Evolutionary conservation across 495 filamentous ascomycete genomes (phyloP).

Genomic region (Trichoderma gamsii): DNA sequence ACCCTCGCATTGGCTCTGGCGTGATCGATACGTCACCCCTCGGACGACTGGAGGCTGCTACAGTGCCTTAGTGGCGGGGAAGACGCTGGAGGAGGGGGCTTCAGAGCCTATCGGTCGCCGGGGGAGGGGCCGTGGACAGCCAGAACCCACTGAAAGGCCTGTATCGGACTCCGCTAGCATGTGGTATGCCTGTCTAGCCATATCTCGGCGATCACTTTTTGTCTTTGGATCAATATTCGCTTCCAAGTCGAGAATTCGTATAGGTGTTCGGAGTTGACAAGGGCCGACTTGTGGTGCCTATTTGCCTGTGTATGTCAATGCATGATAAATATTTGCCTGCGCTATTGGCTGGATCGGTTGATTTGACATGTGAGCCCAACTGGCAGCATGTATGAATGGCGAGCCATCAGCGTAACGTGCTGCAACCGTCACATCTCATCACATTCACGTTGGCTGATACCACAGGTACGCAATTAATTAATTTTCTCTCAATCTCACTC

Average conservation of each 20-base stretch:
- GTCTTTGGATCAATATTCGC: not conserved
- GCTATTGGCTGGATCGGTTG: too few species aligned
- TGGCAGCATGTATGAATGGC: not conserved
- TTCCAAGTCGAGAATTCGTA: not conserved
- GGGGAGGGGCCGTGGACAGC: not conserved
- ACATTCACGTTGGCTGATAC: not conserved
- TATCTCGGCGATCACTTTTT: not conserved
- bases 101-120: not conserved
- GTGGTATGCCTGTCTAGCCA: not conserved
- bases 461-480: not conserved
- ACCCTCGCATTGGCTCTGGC: constrained; percentile 6
- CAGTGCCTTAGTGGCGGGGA: not conserved
- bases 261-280: not conserved
- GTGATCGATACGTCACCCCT: constrained; percentile 4
- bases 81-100: not conserved
- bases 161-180: not conserved
- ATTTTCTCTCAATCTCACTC: not conserved
- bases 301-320: too few species aligned
- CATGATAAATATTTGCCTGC: too few species aligned
- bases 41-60: not conserved
- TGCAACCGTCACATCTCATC: not conserved
- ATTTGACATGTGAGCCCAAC: not conserved
- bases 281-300: not conserved
- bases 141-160: not conserved
- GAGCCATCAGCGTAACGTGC: not conserved